A percentile compares a stretch with the other conserved stretches of the same genome.
These are phyloP conservation scores for Rusavskia elegans DNA, from an alignment of 495 filamentous ascomycete species.

Conservation along the genomic window DNA sequence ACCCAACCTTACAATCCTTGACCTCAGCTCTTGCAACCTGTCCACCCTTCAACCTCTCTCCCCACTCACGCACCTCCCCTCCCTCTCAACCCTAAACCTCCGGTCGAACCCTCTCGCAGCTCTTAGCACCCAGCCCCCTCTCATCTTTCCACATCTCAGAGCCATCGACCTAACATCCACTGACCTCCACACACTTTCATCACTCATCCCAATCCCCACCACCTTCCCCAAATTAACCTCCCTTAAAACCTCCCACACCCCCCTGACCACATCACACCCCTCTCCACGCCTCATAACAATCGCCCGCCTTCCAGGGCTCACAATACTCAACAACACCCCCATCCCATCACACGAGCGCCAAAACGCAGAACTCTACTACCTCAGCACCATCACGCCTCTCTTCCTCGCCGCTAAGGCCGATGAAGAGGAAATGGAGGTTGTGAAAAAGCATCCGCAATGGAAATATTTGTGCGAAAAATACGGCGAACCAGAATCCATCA, in stretches of 20 bases:
- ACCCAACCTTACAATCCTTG: constrained; percentile 37
- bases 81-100: constrained; percentile 36
- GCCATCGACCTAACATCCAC: constrained; percentile 45
- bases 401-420: constrained; percentile 28
- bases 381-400: constrained; percentile 64
- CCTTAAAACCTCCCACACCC: constrained; percentile 71
- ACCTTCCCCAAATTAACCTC: constrained; percentile 27
- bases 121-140: neutral
- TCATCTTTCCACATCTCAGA: constrained; percentile 4
- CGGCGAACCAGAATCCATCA: constrained; percentile 43
- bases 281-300: constrained; percentile 78
- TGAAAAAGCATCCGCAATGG: constrained; percentile 52
- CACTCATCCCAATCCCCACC: constrained; percentile 8
- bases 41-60: constrained; percentile 39
- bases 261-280: constrained; percentile 41
- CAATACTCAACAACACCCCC: constrained; percentile 59
- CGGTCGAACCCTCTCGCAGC: constrained; percentile 12
- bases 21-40: constrained; percentile 64
- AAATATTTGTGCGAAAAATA: constrained; percentile 55
- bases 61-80: constrained; percentile 37
- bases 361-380: constrained; percentile 87
- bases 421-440: constrained; percentile 31
- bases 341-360: constrained; percentile 57
- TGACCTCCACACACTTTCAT: constrained; percentile 21
- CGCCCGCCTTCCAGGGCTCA: constrained; percentile 52